phyloP scores from a whole-genome alignment of 306 rosid genomes.

The Cicer yamashitae region DNA sequence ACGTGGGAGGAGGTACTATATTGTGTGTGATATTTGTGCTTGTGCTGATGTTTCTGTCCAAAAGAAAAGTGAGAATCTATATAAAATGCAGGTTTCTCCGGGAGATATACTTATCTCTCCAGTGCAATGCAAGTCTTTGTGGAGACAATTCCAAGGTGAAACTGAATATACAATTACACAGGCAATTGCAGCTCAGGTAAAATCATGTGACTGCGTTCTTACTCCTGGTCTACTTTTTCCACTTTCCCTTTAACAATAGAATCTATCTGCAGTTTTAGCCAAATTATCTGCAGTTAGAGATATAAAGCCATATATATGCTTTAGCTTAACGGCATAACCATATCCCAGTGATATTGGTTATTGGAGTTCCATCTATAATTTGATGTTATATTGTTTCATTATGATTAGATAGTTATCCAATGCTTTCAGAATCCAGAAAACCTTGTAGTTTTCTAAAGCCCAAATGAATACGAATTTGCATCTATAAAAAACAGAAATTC shows the following conservation, averaged over 20 bases:
- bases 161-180: constrained; percentile 80
- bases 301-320: neutral
- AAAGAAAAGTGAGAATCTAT: neutral
- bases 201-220: constrained; percentile 23
- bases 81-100: constrained; percentile 63
- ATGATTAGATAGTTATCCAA: neutral
- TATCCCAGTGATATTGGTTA: neutral
- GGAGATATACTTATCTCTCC: constrained; percentile 73
- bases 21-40: constrained; percentile 41
- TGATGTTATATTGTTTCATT: neutral
- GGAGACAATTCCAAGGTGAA: constrained; percentile 88
- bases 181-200: constrained; percentile 89
- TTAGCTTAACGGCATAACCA: constrained; percentile 1
- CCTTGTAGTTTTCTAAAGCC: neutral
- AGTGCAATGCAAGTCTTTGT: constrained; percentile 84
- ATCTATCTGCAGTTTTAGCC: constrained; percentile 8
- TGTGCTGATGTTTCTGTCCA: constrained; percentile 29
- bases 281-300: constrained; percentile 1
- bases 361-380: too few species aligned
- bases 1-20: constrained; percentile 87
- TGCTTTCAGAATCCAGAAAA: neutral
- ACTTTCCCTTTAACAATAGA: neutral
- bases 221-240: neutral
- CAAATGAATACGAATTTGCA: neutral
- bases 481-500: constrained; percentile 6